Conservation (phyloP, 441 rosid species). For the Manihot esculenta region DNA sequence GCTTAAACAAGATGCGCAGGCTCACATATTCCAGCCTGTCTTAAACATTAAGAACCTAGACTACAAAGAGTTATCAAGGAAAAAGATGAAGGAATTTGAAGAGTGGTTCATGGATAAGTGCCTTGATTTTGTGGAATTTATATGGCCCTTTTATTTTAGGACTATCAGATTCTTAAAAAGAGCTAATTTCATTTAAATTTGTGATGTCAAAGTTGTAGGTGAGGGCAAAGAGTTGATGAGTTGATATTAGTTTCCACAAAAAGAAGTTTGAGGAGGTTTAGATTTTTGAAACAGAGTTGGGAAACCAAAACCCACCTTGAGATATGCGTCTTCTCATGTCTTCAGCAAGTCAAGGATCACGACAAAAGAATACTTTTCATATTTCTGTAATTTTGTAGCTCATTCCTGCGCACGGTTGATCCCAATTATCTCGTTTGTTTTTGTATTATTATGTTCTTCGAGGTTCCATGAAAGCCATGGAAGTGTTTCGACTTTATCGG, state of each 20-base stretch:
- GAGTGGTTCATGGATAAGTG: constrained; percentile 68
- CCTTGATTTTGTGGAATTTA: constrained; percentile 77
- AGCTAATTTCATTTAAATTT: constrained; percentile 66
- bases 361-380: constrained; percentile 17
- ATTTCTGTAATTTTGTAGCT: constrained; percentile 28
- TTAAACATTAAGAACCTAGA: constrained; percentile 57
- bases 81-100: constrained; percentile 56
- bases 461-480: constrained; percentile 22
- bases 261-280: constrained; percentile 22
- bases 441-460: constrained; percentile 14
- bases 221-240: too few relatives aligned
- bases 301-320: constrained; percentile 30
- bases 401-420: constrained; percentile 29
- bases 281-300: constrained; percentile 29
- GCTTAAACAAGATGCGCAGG: constrained; percentile 54
- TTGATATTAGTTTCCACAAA: constrained; percentile 18
- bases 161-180: constrained; percentile 90
- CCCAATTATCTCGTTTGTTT: constrained; percentile 12
- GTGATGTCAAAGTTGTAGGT: neutral
- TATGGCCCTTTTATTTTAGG: constrained; percentile 95
- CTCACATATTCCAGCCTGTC: constrained; percentile 55
- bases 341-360: constrained; percentile 24
- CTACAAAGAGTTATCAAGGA: constrained; percentile 57
- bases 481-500: constrained; percentile 17
- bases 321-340: constrained; percentile 18